phyloP scores from a whole-genome alignment of 805 yeast genomes.

The Isabelozyma rhagii region DNA sequence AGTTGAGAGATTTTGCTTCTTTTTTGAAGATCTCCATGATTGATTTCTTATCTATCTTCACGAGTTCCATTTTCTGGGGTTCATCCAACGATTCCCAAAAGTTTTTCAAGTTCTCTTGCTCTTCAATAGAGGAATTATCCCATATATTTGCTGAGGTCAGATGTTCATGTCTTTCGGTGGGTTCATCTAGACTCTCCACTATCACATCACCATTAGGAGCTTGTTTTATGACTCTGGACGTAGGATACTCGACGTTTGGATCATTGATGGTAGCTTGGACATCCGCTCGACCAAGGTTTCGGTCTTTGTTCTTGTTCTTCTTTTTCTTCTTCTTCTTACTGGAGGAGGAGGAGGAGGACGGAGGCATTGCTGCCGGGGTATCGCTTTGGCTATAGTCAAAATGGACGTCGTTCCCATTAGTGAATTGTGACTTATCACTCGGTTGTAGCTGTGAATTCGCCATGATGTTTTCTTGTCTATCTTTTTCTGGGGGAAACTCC shows the following conservation, averaged over 20 bases:
- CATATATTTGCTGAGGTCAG: conserved; percentile 29
- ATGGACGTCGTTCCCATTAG: conserved; percentile 34
- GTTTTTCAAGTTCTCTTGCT: conserved; percentile 46
- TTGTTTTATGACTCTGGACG: conserved; percentile 66
- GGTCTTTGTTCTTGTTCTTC: conserved; percentile 27
- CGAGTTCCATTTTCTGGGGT: conserved; percentile 58
- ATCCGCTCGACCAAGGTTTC: conserved; percentile 5
- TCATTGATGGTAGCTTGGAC: conserved; percentile 48
- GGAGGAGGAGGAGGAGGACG: neutral
- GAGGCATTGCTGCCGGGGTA: neutral
- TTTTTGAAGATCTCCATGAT: conserved; percentile 62
- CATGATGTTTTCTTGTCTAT: neutral
- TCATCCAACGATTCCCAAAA: conserved; percentile 68
- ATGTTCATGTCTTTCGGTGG: conserved; percentile 4
- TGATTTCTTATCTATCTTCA: conserved; percentile 65
- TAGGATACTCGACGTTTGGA: conserved; percentile 65
- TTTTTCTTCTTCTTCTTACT: conserved; percentile 24
- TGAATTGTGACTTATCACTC: conserved; percentile 13
- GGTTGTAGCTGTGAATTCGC: conserved; percentile 2
- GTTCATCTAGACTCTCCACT: conserved; percentile 53
- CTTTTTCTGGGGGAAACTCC: no score
- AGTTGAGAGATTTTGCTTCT: conserved; percentile 14
- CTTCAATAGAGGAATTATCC: conserved; percentile 49
- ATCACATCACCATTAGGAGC: conserved; percentile 75
- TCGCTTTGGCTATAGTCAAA: conserved; percentile 19